Evolutionary conservation across 2,329 filamentous ascomycete species (phyloP).

Genomic region (Xylaria sp.): DNA sequence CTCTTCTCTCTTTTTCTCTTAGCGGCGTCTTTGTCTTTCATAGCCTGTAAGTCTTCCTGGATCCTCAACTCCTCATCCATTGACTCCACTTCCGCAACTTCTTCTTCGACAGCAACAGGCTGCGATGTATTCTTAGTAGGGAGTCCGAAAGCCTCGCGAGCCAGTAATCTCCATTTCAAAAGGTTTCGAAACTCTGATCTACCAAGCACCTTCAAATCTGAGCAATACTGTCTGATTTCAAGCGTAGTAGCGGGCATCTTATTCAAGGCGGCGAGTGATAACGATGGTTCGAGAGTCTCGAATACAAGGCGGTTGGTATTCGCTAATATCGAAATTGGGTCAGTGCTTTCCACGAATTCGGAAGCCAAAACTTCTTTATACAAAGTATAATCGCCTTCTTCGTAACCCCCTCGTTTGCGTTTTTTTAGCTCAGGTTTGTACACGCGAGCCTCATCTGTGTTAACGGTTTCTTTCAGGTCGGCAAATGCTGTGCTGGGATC

Average conservation of each 20-base stretch:
- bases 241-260: conserved; percentile 87
- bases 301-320: conserved; percentile 87
- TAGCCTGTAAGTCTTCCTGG: conserved; percentile 83
- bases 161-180: conserved; percentile 87
- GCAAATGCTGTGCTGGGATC: conserved; percentile 92
- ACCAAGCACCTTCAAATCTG: conserved; percentile 88
- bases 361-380: conserved; percentile 89
- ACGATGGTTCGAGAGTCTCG: conserved; percentile 80
- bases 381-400: conserved; percentile 93
- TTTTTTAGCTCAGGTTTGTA: conserved; percentile 99
- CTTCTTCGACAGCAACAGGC: conserved; percentile 60
- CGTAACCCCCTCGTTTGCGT: conserved; percentile 96
- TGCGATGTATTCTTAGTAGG: conserved; percentile 74
- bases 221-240: conserved; percentile 81
- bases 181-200: conserved; percentile 94
- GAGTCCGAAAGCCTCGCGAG: conserved; percentile 91
- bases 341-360: conserved; percentile 92
- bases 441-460: conserved; percentile 97
- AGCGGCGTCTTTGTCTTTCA: conserved; percentile 81
- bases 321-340: conserved; percentile 92
- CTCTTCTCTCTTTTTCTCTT: conserved; percentile 85
- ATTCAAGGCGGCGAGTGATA: conserved; percentile 85
- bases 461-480: conserved; percentile 83
- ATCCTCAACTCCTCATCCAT: conserved; percentile 97
- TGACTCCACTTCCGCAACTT: conserved; percentile 82